Evolutionary conservation across 768 basidiomycete species (phyloP).

Genomic region (Calocera viscosa): DNA sequence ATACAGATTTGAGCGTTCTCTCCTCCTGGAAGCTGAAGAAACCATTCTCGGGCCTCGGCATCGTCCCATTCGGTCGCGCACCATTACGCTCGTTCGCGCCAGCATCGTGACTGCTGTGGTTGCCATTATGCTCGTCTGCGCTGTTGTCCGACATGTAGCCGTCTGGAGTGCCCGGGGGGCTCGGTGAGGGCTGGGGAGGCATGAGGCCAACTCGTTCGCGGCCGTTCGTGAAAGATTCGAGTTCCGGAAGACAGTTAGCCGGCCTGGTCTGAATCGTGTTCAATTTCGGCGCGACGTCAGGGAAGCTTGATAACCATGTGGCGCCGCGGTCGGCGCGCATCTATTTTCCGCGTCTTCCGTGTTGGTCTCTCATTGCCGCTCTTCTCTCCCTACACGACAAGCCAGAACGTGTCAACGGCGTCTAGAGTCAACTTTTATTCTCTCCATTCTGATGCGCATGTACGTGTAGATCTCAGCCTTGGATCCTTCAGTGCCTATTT

Average conservation of each 20-base stretch:
- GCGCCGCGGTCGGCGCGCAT: no score
- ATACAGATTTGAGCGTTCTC: background rate
- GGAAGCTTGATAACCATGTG: no score
- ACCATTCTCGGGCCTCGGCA: background rate
- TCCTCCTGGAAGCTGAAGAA: constrained; percentile 4
- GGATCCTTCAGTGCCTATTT: no score
- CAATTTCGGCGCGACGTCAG: background rate
- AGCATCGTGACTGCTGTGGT: background rate
- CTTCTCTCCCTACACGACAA: no score
- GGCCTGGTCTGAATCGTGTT: background rate
- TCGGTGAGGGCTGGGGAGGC: background rate
- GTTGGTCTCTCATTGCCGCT: no score
- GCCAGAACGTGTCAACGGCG: no score
- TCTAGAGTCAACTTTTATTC: no score
- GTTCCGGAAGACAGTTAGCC: background rate
- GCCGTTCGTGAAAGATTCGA: background rate
- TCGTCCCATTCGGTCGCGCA: background rate
- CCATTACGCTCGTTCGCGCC: background rate
- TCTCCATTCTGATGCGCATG: no score
- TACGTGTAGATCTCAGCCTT: no score
- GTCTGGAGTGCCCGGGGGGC: constrained; percentile 5
- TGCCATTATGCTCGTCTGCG: background rate
- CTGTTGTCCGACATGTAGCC: constrained; percentile 8
- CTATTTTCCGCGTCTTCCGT: no score
- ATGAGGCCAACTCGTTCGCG: background rate